Evolutionary conservation across 352 stramenopile genomes (phyloP).

Genomic region (Pythium aquatile): DNA sequence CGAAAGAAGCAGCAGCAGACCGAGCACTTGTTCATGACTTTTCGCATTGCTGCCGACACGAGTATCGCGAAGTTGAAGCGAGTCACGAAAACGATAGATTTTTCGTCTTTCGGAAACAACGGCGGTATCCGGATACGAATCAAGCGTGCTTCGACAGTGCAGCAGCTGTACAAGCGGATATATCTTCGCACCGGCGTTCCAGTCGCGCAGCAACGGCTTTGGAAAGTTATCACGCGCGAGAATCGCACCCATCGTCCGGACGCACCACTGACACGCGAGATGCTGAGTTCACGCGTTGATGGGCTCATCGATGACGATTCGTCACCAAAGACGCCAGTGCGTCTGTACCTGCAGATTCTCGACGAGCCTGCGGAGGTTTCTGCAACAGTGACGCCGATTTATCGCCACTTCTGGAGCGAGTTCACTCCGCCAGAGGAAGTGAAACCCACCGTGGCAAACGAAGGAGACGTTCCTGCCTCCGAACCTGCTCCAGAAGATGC

Average conservation of each 20-base stretch:
- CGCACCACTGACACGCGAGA: slow-evolving; percentile 41
- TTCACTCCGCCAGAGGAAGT: slow-evolving; percentile 44
- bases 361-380: background rate
- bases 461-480: background rate
- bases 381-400: slow-evolving; percentile 22
- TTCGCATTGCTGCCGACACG: slow-evolving; percentile 76
- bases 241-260: slow-evolving; percentile 82
- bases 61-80: slow-evolving; percentile 64
- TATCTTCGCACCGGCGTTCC: slow-evolving; percentile 65
- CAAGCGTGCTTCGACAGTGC: slow-evolving; percentile 52
- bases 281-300: slow-evolving; percentile 48
- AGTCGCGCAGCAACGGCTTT: slow-evolving; percentile 64
- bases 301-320: slow-evolving; percentile 73
- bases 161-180: slow-evolving; percentile 63
- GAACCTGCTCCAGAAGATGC: slow-evolving; percentile 23
- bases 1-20: slow-evolving; percentile 82
- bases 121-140: slow-evolving; percentile 65
- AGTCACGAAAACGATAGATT: slow-evolving; percentile 78
- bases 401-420: slow-evolving; percentile 60
- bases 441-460: background rate
- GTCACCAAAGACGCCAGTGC: slow-evolving; percentile 61
- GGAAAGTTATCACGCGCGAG: slow-evolving; percentile 84
- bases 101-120: slow-evolving; percentile 70
- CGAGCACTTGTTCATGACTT: slow-evolving; percentile 78
- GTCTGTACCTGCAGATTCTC: slow-evolving; percentile 77